Evolutionary conservation across 257 asterid genomes (phyloP).

Genomic region (Fraxinus cuspidata): DNA sequence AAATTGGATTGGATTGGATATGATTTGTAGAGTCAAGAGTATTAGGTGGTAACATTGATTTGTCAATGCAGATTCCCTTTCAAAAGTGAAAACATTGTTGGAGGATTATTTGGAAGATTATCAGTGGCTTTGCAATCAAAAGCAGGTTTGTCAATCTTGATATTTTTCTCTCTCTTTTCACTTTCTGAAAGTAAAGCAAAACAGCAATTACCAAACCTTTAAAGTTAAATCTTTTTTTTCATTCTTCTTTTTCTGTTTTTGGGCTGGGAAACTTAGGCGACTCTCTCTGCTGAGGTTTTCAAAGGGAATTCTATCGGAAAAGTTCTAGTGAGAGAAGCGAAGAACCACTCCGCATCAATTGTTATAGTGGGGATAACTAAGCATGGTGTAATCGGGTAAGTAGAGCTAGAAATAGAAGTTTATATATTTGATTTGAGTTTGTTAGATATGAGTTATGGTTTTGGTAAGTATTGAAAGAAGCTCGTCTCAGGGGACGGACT

Average conservation of each 20-base stretch:
- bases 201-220: not conserved
- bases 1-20: not conserved
- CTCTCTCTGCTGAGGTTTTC: constrained; percentile 51
- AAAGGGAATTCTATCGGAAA: constrained; percentile 77
- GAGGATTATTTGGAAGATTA: constrained; percentile 74
- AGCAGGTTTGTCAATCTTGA: constrained; percentile 53
- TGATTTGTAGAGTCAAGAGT: not conserved
- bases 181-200: constrained; percentile 10
- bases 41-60: constrained; percentile 2
- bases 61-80: constrained; percentile 48
- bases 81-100: constrained; percentile 49
- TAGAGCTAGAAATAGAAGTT: constrained; percentile 9
- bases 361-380: constrained; percentile 72
- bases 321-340: constrained; percentile 71
- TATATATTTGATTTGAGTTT: not conserved
- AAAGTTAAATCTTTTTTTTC: not conserved
- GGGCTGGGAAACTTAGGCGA: constrained; percentile 53
- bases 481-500: constrained; percentile 57
- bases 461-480: constrained; percentile 21
- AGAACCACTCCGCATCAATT: constrained; percentile 53
- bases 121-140: constrained; percentile 61
- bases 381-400: constrained; percentile 64
- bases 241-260: no score
- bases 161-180: not conserved
- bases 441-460: not conserved